Conservation (phyloP, 106 monocot genomes). For the Narthecium ossifragum region DNA sequence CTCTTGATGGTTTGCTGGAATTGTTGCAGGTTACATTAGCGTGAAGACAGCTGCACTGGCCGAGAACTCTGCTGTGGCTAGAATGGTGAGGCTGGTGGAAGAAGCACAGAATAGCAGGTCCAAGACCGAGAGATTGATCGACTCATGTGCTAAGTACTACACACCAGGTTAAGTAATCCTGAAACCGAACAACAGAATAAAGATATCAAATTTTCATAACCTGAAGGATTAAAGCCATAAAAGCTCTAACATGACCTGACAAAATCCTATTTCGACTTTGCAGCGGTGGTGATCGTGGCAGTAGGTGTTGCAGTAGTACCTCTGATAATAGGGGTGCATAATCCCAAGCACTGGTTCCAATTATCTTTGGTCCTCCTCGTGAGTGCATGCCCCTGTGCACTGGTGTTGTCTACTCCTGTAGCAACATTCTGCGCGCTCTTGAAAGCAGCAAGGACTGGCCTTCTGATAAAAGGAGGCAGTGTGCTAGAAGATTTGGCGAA, state of each 20-base stretch:
- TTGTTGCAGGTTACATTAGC: conserved; percentile 68
- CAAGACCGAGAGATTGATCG: conserved; percentile 73
- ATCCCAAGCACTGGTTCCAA: conserved; percentile 57
- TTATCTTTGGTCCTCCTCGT: conserved; percentile 86
- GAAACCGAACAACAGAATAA: too few species aligned
- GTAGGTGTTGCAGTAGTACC: conserved; percentile 58
- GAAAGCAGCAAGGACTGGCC: conserved; percentile 63
- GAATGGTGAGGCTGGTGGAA: conserved; percentile 91
- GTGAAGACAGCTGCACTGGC: conserved; percentile 89
- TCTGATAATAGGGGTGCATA: conserved; percentile 18
- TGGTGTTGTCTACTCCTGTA: conserved; percentile 93
- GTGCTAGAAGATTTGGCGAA: conserved; percentile 70
- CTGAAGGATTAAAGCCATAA: too few species aligned
- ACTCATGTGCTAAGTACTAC: conserved; percentile 82
- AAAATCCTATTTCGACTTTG: conserved; percentile 2
- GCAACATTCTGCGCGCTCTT: conserved; percentile 85
- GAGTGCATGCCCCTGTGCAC: conserved; percentile 91
- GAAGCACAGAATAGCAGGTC: conserved; percentile 94
- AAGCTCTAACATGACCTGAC: too few species aligned
- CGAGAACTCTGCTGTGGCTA: conserved; percentile 86
- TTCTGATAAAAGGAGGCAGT: conserved; percentile 91
- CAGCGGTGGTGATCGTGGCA: conserved; percentile 75
- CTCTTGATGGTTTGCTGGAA: not conserved
- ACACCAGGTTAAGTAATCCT: conserved; percentile 65
- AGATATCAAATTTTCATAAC: too few species aligned